Conservation (phyloP, 257 asterid species). For the Solanum microdontum region DNA sequence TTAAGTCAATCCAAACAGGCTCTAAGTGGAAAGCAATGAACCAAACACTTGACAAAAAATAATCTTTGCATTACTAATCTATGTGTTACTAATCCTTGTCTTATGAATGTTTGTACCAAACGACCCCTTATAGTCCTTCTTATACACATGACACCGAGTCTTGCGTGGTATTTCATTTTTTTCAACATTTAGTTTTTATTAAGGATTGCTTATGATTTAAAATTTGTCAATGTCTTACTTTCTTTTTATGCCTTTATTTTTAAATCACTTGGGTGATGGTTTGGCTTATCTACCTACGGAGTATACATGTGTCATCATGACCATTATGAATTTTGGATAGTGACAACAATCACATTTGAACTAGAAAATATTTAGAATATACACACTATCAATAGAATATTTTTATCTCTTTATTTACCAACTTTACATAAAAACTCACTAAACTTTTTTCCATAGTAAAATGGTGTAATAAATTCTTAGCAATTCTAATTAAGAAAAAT, state of each 20-base stretch:
- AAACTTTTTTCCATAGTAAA: background rate
- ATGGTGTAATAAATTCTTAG: background rate
- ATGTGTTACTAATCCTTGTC: no score
- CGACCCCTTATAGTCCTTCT: no score
- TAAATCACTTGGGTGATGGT: background rate
- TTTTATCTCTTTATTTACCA: background rate
- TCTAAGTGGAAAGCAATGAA: no score
- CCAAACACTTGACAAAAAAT: no score
- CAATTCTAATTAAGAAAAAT: background rate
- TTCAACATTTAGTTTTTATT: background rate
- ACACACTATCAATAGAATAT: background rate
- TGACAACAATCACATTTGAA: background rate
- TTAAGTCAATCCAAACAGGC: no score
- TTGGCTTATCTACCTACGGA: background rate
- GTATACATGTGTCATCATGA: background rate
- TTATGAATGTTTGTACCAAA: no score
- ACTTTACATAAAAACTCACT: background rate
- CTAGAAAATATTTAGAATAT: no score
- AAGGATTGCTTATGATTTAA: background rate
- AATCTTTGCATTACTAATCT: no score
- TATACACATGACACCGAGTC: no score
- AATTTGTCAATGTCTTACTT: background rate
- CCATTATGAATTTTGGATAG: background rate
- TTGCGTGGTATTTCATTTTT: no score
- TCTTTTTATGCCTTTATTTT: background rate